Base-by-base conservation (phyloP, 768 basidiomycete species). In the Chlorophyllum brunneum region DNA sequence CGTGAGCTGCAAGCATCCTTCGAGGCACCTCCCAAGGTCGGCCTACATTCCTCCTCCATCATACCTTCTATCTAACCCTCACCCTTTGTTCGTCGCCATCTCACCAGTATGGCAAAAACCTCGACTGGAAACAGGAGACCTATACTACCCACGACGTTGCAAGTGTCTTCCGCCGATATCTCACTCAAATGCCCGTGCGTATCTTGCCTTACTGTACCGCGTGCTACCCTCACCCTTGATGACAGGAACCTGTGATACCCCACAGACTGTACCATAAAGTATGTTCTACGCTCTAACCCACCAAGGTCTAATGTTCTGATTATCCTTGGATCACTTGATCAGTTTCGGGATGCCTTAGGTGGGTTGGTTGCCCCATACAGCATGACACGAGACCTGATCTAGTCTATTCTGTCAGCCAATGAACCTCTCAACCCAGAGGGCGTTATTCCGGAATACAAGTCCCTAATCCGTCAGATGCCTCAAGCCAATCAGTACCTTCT, bases 111-210 rank as follows among this genome's bases (percentile, higher is more conserved):
- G 95, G 95, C 54, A 98, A 97, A 70, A 80, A 83, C 48, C 73
- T 99, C 36, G 88, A 97, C 59, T 98, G 95, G 94, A 86, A 84
- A 62, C 73, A 81, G 54, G 85, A 89, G 61, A 74, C 79, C 16
- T 98, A 87, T 66, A 95, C 88, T n/a, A 81, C 92, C 11, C 95
- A 99, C 65, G 95, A 99, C 65, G 93, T 97, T 45, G 95, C 95
- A 16, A 97, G 91, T 60, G 93, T 99, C 49, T 93, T 98, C 63
- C 81, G 95, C 54, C 74, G 95, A 72, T 99, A 92, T 68, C 82
- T 99, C 44, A 98, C 95, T 0, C 88, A 90, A 64, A 92, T 98
- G 88, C 94, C 97, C 27, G 95, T 95, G 61, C 66, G 90, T 82
- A 16, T 54, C 54, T 20, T 38, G 18, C 41, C 50, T 48, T 22